Evolutionary conservation across 2,329 filamentous ascomycete genomes (phyloP).

Genomic region (Neofusicoccum umdonicola): DNA sequence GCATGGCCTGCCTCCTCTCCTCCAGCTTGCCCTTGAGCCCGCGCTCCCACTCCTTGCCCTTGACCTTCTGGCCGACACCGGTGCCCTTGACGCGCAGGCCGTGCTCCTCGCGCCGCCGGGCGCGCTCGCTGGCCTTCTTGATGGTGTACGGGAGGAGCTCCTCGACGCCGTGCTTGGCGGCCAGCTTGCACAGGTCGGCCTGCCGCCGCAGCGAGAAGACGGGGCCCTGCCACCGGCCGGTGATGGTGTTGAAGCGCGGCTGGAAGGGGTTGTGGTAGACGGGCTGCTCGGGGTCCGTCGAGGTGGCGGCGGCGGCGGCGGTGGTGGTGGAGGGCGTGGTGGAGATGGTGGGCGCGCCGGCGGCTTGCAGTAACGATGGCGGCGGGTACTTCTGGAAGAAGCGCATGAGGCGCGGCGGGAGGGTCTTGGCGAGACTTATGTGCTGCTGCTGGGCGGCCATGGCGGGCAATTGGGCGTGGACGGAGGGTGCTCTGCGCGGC

Average conservation of each 20-base stretch:
- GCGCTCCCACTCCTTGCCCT: slow-evolving; percentile 92
- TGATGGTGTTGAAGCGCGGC: slow-evolving; percentile 72
- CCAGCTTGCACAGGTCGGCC: slow-evolving; percentile 86
- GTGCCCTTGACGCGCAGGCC: slow-evolving; percentile 88
- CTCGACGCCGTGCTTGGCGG: slow-evolving; percentile 73
- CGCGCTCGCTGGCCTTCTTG: slow-evolving; percentile 70
- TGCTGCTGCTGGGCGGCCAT: slow-evolving; percentile 30
- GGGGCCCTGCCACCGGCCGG: slow-evolving; percentile 80
- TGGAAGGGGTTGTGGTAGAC: slow-evolving; percentile 75
- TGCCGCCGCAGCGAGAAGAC: slow-evolving; percentile 81
- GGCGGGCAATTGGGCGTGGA: slow-evolving; percentile 18
- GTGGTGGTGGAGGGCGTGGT: slow-evolving; percentile 28
- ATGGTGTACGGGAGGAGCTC: slow-evolving; percentile 72
- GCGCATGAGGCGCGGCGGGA: slow-evolving; percentile 74
- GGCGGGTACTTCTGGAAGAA: slow-evolving; percentile 93
- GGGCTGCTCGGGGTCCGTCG: slow-evolving; percentile 43
- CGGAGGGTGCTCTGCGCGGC: background rate
- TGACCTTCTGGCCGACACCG: slow-evolving; percentile 86
- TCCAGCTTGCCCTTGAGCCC: slow-evolving; percentile 81
- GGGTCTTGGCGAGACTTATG: slow-evolving; percentile 62
- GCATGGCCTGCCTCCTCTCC: slow-evolving; percentile 84
- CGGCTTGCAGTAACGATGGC: slow-evolving; percentile 44
- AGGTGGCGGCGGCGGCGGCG: slow-evolving; percentile 20
- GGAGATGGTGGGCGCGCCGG: slow-evolving; percentile 35
- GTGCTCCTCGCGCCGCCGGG: slow-evolving; percentile 61